Percentiles rank a stretch among this genome's conserved stretches.
Evolutionary conservation across 345 rosid species (phyloP).

Genomic region (Passiflora organensis): DNA sequence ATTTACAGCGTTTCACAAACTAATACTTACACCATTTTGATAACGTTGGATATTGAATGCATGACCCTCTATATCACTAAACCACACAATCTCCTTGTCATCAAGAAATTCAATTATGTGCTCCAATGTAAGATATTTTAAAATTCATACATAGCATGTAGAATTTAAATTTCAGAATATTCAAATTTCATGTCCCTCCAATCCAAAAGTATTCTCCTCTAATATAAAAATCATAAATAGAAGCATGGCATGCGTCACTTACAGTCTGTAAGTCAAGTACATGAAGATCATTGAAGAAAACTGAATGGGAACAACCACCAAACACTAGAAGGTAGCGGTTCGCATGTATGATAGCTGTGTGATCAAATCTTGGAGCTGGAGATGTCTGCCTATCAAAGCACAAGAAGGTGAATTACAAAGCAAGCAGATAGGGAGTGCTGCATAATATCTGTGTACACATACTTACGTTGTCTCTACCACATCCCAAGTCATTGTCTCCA

Average conservation of each 20-base stretch:
- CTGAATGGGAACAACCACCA: constrained; percentile 95
- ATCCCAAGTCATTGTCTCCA: constrained; percentile 87
- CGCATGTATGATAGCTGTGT: constrained; percentile 72
- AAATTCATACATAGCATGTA: too few relatives aligned
- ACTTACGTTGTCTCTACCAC: constrained; percentile 59
- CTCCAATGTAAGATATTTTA: too few relatives aligned
- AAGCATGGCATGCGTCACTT: constrained; percentile 25
- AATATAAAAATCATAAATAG: too few relatives aligned
- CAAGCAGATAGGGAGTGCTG: constrained; percentile 9
- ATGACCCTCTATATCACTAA: too few relatives aligned
- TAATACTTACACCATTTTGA: too few relatives aligned
- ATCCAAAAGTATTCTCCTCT: too few relatives aligned
- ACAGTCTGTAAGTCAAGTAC: constrained; percentile 85
- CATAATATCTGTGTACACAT: constrained; percentile 14
- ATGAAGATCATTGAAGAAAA: constrained; percentile 89
- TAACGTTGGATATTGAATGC: too few relatives aligned
- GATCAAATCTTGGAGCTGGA: constrained; percentile 98
- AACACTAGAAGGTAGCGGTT: constrained; percentile 78
- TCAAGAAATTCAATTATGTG: too few relatives aligned
- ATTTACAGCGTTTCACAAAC: too few relatives aligned
- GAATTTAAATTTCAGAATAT: too few relatives aligned
- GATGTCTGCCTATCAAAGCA: constrained; percentile 73
- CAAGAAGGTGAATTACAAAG: constrained; percentile 27
- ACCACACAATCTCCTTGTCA: too few relatives aligned
- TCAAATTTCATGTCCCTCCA: neutral